phyloP scores from a whole-genome alignment of 257 asterid species.

The Eustoma russellianum region DNA sequence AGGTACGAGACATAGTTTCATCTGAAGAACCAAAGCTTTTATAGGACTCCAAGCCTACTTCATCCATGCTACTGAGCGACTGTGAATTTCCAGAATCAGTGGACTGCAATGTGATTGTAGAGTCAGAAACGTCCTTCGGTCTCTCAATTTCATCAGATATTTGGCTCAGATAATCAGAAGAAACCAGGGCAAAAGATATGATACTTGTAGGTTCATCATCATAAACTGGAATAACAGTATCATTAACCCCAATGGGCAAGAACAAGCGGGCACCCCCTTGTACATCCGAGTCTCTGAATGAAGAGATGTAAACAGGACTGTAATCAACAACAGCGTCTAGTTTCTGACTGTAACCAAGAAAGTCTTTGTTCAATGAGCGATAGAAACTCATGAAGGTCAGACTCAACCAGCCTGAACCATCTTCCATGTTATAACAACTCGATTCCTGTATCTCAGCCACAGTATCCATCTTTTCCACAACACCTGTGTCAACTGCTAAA shows the following conservation, averaged over 20 bases:
- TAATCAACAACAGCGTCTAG: slow-evolving; percentile 50
- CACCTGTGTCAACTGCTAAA: slow-evolving; percentile 26
- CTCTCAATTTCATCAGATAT: slow-evolving; percentile 57
- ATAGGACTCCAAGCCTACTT: slow-evolving; percentile 46
- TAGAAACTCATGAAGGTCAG: slow-evolving; percentile 67
- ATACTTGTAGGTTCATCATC: slow-evolving; percentile 98
- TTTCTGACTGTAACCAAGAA: slow-evolving; percentile 42
- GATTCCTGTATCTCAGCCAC: slow-evolving; percentile 43
- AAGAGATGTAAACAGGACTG: slow-evolving; percentile 59
- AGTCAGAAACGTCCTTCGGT: slow-evolving; percentile 39
- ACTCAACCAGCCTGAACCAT: slow-evolving; percentile 55
- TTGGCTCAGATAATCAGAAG: slow-evolving; percentile 47
- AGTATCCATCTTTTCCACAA: slow-evolving; percentile 33
- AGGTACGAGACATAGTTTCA: slow-evolving; percentile 55
- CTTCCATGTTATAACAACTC: slow-evolving; percentile 35
- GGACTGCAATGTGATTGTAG: slow-evolving; percentile 31
- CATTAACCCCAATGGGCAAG: slow-evolving; percentile 61
- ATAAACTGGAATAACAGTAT: slow-evolving; percentile 65
- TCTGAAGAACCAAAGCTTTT: slow-evolving; percentile 60
- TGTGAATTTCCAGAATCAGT: slow-evolving; percentile 37
- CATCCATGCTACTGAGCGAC: slow-evolving; percentile 53
- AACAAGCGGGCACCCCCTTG: slow-evolving; percentile 65
- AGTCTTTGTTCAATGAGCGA: slow-evolving; percentile 52
- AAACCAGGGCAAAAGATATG: slow-evolving; percentile 65
- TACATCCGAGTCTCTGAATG: slow-evolving; percentile 54